These are phyloP conservation scores for Colletotrichum nymphaeae DNA, from an alignment of 2,329 filamentous ascomycete genomes.

Conservation along the genomic window DNA sequence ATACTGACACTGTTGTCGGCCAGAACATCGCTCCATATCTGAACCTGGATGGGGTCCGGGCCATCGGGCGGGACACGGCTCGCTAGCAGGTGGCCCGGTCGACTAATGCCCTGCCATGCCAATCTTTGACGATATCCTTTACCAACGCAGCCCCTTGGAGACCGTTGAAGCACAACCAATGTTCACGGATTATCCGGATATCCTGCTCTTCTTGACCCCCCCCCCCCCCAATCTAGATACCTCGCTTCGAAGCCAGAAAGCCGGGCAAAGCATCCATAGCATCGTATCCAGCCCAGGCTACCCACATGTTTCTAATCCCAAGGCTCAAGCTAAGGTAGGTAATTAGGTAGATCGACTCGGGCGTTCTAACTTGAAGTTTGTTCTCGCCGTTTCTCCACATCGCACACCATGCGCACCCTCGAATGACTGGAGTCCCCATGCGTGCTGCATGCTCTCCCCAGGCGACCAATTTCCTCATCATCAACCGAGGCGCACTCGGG, in stretches of 20 bases:
- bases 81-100: slow-evolving; percentile 10
- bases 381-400: slow-evolving; percentile 14
- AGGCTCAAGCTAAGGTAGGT: background rate
- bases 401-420: slow-evolving; percentile 8
- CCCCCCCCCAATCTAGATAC: background rate
- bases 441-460: background rate
- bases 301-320: background rate
- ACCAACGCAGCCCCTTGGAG: slow-evolving; percentile 12
- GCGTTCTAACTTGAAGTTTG: slow-evolving; percentile 1
- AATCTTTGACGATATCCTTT: slow-evolving; percentile 12
- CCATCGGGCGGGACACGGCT: slow-evolving; percentile 31
- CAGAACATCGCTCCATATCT: background rate
- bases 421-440: background rate
- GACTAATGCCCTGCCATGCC: slow-evolving; percentile 14
- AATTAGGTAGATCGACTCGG: background rate
- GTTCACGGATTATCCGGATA: background rate
- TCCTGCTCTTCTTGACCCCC: background rate
- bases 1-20: background rate
- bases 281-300: background rate
- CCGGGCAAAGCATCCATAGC: background rate
- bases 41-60: slow-evolving; percentile 1
- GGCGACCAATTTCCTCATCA: slow-evolving; percentile 8
- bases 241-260: background rate
- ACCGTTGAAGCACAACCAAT: slow-evolving; percentile 22
- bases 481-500: slow-evolving; percentile 1